Conservation (phyloP, 108 stramenopile genomes). For the Pseudonitzschia multistriata region DNA sequence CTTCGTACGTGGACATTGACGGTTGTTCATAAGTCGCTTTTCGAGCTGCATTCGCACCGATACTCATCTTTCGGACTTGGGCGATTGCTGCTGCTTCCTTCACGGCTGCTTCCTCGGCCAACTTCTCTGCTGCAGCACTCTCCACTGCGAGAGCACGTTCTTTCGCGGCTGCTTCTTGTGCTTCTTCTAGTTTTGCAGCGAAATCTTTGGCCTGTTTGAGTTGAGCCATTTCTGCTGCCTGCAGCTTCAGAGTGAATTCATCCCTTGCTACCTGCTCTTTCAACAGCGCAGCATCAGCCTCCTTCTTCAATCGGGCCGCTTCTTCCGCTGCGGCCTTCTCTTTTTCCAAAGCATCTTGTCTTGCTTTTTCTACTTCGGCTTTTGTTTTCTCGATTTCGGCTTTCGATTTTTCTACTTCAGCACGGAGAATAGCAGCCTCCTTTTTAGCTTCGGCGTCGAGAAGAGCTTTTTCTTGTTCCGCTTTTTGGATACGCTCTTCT, state of each 20-base stretch:
- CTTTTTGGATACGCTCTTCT: not conserved
- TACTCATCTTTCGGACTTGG: not conserved
- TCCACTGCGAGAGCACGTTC: conserved; percentile 1
- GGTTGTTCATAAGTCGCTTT: not conserved
- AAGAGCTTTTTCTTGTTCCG: not conserved
- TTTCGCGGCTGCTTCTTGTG: conserved; percentile 7
- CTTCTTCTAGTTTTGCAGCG: not conserved
- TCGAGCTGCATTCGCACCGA: not conserved
- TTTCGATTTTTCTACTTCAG: not conserved
- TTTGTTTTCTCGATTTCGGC: not conserved
- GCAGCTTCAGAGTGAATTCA: conserved; percentile 1
- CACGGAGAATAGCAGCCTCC: not conserved
- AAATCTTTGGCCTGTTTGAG: conserved; percentile 11
- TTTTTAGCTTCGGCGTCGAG: conserved; percentile 1
- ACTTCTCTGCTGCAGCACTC: not conserved
- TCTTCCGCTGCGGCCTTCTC: conserved; percentile 11
- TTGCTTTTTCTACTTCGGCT: conserved; percentile 3
- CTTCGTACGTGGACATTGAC: conserved; percentile 8
- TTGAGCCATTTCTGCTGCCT: conserved; percentile 5
- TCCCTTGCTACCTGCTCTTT: conserved; percentile 3
- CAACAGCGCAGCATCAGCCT: not conserved
- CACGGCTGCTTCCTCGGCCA: conserved; percentile 7
- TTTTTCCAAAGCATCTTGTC: not conserved
- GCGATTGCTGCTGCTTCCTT: not conserved
- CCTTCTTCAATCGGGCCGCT: conserved; percentile 1